Evolutionary conservation across 306 rosid genomes (phyloP).

Genomic region (Potentilla sterilis): DNA sequence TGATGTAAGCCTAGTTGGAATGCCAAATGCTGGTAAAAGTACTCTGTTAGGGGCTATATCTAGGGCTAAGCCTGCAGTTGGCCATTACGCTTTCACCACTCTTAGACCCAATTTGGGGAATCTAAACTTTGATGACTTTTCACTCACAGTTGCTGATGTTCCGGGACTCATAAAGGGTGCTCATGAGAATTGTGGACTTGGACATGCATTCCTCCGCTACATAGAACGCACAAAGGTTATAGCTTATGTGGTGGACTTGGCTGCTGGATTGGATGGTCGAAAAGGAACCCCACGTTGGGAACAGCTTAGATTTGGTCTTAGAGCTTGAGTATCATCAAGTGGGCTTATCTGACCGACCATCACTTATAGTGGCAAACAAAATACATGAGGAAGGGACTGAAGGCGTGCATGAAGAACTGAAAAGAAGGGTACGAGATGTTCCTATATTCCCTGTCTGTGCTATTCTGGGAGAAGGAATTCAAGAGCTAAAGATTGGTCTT

Average conservation of each 20-base stretch:
- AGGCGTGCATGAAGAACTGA: constrained; percentile 58
- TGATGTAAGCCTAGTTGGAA: constrained; percentile 90
- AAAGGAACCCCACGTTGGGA: constrained; percentile 92
- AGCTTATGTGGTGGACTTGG: constrained; percentile 84
- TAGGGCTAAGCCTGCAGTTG: constrained; percentile 76
- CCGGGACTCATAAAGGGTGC: constrained; percentile 96
- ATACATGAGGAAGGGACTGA: constrained; percentile 85
- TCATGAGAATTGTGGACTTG: constrained; percentile 81
- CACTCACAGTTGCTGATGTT: constrained; percentile 84
- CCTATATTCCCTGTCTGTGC: constrained; percentile 84
- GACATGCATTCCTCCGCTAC: constrained; percentile 88
- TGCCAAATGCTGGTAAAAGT: constrained; percentile 99
- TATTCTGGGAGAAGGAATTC: constrained; percentile 77
- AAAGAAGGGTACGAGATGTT: constrained; percentile 64
- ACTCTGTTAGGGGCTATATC: constrained; percentile 87
- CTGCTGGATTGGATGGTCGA: constrained; percentile 69
- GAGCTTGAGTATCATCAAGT: constrained; percentile 87
- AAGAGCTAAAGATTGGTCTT: constrained; percentile 74
- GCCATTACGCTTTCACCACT: constrained; percentile 91
- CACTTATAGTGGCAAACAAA: constrained; percentile 83
- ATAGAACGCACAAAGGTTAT: constrained; percentile 88
- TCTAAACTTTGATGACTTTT: constrained; percentile 73
- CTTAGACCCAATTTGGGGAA: constrained; percentile 90
- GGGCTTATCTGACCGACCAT: constrained; percentile 76
- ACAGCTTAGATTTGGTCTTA: constrained; percentile 67